A percentile compares a stretch with the other conserved stretches of the same genome.
Evolutionary conservation across 192 early-diverging fungal genomes (phyloP).

Genomic region (Entomortierella chlamydospora): DNA sequence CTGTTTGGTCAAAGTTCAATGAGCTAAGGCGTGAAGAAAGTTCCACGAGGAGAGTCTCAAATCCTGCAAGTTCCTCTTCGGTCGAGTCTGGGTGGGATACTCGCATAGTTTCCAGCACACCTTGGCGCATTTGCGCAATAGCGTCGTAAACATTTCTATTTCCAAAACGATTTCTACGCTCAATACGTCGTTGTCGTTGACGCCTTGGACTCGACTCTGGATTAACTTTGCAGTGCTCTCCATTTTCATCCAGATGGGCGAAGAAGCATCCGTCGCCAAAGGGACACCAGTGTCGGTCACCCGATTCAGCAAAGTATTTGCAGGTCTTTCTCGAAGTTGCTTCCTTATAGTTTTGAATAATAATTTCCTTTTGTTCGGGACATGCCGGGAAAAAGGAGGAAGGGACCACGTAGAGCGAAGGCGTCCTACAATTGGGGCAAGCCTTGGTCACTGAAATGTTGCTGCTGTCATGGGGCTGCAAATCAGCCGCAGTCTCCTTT

Average conservation of each 20-base stretch:
- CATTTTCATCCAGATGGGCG: conserved; percentile 37
- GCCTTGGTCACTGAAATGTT: conserved; percentile 42
- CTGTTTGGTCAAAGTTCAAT: background rate
- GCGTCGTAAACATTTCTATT: background rate
- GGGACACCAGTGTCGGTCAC: conserved; percentile 46
- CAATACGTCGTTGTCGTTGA: background rate
- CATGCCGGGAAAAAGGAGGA: conserved; percentile 43
- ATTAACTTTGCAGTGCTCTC: conserved; percentile 34
- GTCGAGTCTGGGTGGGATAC: background rate
- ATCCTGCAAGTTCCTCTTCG: background rate
- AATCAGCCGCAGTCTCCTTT: conserved; percentile 33
- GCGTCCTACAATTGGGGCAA: conserved; percentile 48
- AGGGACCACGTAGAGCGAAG: conserved; percentile 41
- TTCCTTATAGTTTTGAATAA: conserved; percentile 31
- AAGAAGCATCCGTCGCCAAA: conserved; percentile 48
- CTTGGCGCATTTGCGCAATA: background rate
- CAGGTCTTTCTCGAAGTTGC: conserved; percentile 1
- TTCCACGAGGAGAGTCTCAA: background rate
- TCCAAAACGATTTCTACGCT: background rate
- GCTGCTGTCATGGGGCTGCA: background rate
- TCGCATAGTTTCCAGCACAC: background rate
- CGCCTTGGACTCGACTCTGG: conserved; percentile 30
- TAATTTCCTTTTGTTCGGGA: conserved; percentile 39
- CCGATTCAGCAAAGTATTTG: conserved; percentile 22
- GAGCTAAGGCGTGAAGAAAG: background rate